Base-by-base conservation (phyloP, 148 eudicot genomes). In the Polygonum aviculare region DNA sequence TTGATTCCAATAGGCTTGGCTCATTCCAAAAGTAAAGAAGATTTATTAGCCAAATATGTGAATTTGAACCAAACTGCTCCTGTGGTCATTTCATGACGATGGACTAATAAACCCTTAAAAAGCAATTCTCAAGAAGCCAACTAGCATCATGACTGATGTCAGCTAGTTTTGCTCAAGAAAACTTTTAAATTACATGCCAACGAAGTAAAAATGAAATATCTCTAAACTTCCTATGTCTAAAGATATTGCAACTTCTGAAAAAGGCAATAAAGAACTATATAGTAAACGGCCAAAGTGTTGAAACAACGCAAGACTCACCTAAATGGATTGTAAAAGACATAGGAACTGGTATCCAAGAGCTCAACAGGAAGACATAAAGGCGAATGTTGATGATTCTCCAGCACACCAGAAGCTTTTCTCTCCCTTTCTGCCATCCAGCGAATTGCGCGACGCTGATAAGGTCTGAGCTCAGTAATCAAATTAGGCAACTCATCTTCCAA, bases 381-480 rank as follows among this genome's bases (percentile, higher is more conserved):
- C 80, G 90, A 85, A 79, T 79, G 72, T 35, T 79, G 76, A 76
- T 79, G 83, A 82, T 73, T 77, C 44, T 79, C 81, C 72, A 86
- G 83, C 77, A 51, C 73, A 33, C 59, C 85, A 77, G 49, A 78
- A 77, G 80, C 80, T 78, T 84, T 88, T 84, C 87, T 93, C 86
- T 95, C 99, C 38, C 98, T 84, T 70, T 89, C 88, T 69, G 89
- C 83, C 99, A 95, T 95, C 99, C 99, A 95, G 80, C 84, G 85
- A 79, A 88, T 94, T 84, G 99, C 99, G 50, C 99, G 93, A 47
- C 89, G 89, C 80, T 95, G 99, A 88, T 95, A 95, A 36, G 99
- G 98, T 79, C 99, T 90, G 79, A 95, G 97, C 84, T 88, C 89
- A 35, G 97, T 92, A 77, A 93, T 79, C 86, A 95, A 84, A 77